Evolutionary conservation across 2,329 filamentous ascomycete genomes (phyloP).

Genomic region (Trichoderma citrinoviride): DNA sequence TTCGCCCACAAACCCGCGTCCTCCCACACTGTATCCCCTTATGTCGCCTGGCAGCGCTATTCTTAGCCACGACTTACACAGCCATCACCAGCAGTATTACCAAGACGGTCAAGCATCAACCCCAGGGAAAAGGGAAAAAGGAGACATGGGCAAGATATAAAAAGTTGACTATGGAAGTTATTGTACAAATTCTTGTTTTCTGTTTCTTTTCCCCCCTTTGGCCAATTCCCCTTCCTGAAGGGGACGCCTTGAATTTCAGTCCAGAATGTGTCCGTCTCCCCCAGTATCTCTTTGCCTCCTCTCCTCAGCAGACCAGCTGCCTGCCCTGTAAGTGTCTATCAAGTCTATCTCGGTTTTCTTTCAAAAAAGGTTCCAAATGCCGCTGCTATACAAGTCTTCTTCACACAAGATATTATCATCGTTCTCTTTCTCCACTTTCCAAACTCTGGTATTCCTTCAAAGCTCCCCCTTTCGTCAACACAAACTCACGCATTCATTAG

Average conservation of each 20-base stretch:
- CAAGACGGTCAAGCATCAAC: neutral
- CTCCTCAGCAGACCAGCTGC: constrained; percentile 21
- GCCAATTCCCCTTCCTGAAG: neutral
- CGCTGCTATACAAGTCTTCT: constrained; percentile 13
- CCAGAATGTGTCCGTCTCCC: neutral
- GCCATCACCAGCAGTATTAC: neutral
- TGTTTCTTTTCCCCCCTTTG: neutral
- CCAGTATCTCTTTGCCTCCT: neutral
- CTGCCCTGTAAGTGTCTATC: constrained; percentile 7
- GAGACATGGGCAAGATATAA: neutral
- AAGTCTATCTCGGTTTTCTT: neutral
- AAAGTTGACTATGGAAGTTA: neutral
- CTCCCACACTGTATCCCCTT: neutral
- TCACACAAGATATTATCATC: neutral
- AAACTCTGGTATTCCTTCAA: neutral
- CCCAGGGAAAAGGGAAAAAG: neutral
- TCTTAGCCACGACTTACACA: neutral
- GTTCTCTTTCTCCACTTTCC: neutral
- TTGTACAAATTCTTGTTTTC: neutral
- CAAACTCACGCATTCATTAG: constrained; percentile 19
- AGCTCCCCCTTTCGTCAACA: neutral
- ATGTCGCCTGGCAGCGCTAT: neutral
- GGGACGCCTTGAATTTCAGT: neutral
- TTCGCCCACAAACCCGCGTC: neutral
- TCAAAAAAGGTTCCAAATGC: constrained; percentile 1